These are phyloP conservation scores for Carex myosuroides DNA, from an alignment of 176 grass and related monocot species.

Conservation along the genomic window DNA sequence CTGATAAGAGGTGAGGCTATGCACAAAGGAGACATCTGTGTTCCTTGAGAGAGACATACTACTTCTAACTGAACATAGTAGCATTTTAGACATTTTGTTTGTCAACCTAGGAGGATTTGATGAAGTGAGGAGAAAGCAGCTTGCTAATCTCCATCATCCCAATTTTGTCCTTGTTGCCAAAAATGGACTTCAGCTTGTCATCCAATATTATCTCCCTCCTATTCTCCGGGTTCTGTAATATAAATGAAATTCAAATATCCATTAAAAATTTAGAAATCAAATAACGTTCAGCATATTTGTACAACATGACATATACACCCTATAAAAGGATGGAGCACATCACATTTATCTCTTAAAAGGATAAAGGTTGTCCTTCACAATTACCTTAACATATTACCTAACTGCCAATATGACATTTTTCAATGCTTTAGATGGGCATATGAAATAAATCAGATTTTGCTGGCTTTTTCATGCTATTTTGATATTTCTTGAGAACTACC, in stretches of 20 bases:
- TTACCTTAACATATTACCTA: not conserved
- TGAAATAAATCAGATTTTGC: not conserved
- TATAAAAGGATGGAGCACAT: not conserved
- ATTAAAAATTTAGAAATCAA: not conserved
- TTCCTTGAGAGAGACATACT: constrained; percentile 4
- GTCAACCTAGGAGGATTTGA: constrained; percentile 42
- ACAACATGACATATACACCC: not conserved
- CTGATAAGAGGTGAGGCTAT: not conserved
- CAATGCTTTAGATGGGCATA: not conserved
- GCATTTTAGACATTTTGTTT: constrained; percentile 1
- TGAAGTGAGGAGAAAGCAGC: constrained; percentile 56
- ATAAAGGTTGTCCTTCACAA: not conserved
- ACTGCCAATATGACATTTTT: not conserved
- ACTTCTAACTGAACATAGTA: constrained; percentile 5
- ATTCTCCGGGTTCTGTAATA: constrained; percentile 55
- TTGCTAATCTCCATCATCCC: constrained; percentile 60
- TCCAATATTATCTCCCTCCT: constrained; percentile 66
- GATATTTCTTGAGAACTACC: not conserved
- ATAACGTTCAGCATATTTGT: not conserved
- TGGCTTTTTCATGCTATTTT: not conserved
- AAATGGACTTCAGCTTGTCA: constrained; percentile 60
- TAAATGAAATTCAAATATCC: not conserved
- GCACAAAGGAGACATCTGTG: constrained; percentile 2
- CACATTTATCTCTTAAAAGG: not conserved
- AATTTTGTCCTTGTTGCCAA: constrained; percentile 57